Evolutionary conservation across 257 asterid genomes (phyloP), one percentile per base, ranked within the genome.

Genomic region (Catharanthus roseus): DNA sequence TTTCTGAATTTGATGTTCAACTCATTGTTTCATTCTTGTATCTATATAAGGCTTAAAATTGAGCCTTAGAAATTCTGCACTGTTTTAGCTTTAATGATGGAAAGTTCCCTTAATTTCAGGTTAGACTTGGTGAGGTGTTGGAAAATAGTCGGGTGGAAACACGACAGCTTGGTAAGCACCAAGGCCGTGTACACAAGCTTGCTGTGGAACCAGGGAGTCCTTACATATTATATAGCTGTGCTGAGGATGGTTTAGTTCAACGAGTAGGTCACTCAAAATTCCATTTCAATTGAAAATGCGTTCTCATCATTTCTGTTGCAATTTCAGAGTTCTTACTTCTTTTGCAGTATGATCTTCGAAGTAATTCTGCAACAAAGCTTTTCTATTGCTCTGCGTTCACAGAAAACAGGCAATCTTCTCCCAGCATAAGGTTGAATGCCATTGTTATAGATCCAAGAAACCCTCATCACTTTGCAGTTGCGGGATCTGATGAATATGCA

Each of bases 261-360:
- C 96, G 78, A 47, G 97, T 91, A 83, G 64, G 88, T 78, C 72
- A 75, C 75, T 70, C 68, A n/a, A 24, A 73, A 29, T 15, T 36
- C 64, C 36, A 41, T 47, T 28, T 47, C 47, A 28, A 51, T 75
- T 51, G 28, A 55, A 12, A 58, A 29, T 56, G 24, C 71, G 41
- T 58, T 63, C 55, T 26, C 6, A 44, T 67, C 34, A 50, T 47
- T 18, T 42, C 15, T 67, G 26, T 12, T 13, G 41, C 56, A 67
- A 50, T 47, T 5, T 28, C 13, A 91, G 74, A 89, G 85, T 68
- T 91, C 96, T 19, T 75, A 89, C 73, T 76, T 77, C 36, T 78
- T 83, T 72, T 86, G 88, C 93, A 89, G 97, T 85, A 82, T 75
- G 97, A 91, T 78, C 91, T 91, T 65, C 86, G 97, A 68, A 85